These are phyloP conservation scores for Zygnema circumcarinatum DNA, from an alignment of 139 green algal species.

Conservation along the genomic window DNA sequence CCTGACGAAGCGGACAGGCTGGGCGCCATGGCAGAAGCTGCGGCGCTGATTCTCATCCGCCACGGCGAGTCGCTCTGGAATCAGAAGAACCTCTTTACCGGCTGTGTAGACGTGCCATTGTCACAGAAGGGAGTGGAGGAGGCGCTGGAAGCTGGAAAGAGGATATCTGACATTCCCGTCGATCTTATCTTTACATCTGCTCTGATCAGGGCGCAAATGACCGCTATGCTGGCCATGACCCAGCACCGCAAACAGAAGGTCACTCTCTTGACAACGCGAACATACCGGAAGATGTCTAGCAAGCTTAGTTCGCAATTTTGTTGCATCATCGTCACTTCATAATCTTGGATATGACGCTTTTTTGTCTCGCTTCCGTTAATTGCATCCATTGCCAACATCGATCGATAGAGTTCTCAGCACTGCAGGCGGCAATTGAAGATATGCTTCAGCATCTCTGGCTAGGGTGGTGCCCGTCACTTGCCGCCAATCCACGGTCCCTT, in stretches of 20 bases:
- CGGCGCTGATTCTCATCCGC: constrained; percentile 56
- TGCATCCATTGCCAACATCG: no score
- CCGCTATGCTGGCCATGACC: constrained; percentile 64
- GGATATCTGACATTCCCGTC: constrained; percentile 61
- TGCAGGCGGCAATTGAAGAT: no score
- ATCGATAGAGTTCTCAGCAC: no score
- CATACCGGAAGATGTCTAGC: background rate
- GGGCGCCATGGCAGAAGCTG: constrained; percentile 25
- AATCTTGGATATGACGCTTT: no score
- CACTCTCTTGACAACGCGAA: background rate
- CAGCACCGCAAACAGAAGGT: constrained; percentile 55
- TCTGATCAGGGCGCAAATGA: constrained; percentile 64
- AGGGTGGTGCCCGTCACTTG: no score
- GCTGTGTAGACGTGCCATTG: constrained; percentile 63
- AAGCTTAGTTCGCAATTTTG: no score
- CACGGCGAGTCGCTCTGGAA: constrained; percentile 65
- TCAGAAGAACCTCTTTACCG: constrained; percentile 61
- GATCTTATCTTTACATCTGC: constrained; percentile 62
- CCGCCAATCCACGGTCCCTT: no score
- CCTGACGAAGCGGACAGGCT: no score
- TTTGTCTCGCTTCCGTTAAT: no score
- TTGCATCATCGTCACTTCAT: no score
- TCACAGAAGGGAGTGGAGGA: constrained; percentile 57
- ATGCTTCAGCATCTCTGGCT: no score
- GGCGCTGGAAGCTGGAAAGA: constrained; percentile 55